Conservation (phyloP, 345 rosid genomes). For the Anacardium occidentale region DNA sequence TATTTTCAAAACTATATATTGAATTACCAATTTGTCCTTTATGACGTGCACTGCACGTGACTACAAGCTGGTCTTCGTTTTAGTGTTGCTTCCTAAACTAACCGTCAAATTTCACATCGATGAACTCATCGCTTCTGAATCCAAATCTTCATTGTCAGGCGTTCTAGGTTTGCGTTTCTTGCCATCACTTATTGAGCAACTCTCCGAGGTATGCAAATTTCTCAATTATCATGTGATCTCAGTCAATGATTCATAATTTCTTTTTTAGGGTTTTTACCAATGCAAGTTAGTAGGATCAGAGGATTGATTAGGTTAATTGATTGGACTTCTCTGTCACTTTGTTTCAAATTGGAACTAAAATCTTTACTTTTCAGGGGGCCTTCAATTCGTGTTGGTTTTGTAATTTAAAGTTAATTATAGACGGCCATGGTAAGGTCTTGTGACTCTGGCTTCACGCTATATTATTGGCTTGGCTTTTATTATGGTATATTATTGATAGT, state of each 20-base stretch:
- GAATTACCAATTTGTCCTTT: background rate
- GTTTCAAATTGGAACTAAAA: conserved; percentile 2
- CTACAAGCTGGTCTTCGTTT: background rate
- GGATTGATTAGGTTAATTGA: background rate
- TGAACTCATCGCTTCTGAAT: background rate
- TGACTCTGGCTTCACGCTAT: background rate
- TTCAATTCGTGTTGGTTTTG: background rate
- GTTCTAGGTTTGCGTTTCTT: background rate
- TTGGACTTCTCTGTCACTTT: background rate
- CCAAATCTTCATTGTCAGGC: background rate
- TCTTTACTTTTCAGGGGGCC: background rate
- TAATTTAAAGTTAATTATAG: background rate
- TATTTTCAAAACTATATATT: too few relatives aligned
- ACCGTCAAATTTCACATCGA: conserved; percentile 10
- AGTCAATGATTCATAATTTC: background rate
- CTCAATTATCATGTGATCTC: background rate
- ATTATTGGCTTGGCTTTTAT: background rate
- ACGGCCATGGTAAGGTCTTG: conserved; percentile 29
- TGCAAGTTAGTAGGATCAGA: background rate
- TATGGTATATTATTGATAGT: background rate
- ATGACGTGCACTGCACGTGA: conserved; percentile 2
- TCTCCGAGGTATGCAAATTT: background rate
- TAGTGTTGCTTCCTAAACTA: background rate
- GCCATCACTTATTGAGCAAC: background rate
- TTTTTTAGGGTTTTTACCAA: background rate